Evolutionary conservation across 2,329 filamentous ascomycete species (phyloP).

Genomic region (Leptographium radiaticola): DNA sequence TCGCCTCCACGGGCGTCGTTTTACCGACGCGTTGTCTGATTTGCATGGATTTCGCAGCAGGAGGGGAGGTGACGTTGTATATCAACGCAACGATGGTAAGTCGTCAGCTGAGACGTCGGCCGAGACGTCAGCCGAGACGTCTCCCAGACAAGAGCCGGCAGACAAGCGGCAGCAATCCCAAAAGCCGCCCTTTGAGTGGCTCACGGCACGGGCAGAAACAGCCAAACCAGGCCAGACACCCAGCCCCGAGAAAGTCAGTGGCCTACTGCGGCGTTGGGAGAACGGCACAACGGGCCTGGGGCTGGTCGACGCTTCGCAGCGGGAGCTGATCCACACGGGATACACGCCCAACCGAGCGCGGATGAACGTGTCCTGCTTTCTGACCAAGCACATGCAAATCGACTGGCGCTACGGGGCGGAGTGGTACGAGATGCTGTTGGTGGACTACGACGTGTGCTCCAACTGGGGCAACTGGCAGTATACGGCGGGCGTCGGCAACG

Average conservation of each 20-base stretch:
- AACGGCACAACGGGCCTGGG: constrained; percentile 61
- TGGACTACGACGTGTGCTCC: constrained; percentile 63
- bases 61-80: background rate
- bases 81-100: background rate
- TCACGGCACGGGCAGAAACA: constrained; percentile 22
- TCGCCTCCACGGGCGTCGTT: constrained; percentile 61
- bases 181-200: constrained; percentile 26
- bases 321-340: constrained; percentile 61
- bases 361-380: constrained; percentile 64
- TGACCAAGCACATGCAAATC: constrained; percentile 58
- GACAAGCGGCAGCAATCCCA: background rate
- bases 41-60: constrained; percentile 45
- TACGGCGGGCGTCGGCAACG: constrained; percentile 65
- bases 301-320: constrained; percentile 63
- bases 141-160: background rate
- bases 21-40: constrained; percentile 49
- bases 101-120: background rate
- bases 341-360: constrained; percentile 67
- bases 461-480: constrained; percentile 85
- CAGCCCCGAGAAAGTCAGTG: constrained; percentile 27
- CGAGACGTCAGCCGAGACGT: background rate
- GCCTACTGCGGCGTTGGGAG: constrained; percentile 44
- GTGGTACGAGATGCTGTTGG: constrained; percentile 65
- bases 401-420: constrained; percentile 66
- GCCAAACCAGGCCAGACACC: constrained; percentile 24